Conservation (phyloP, 805 yeast genomes). For the Clavispora asparagi region DNA sequence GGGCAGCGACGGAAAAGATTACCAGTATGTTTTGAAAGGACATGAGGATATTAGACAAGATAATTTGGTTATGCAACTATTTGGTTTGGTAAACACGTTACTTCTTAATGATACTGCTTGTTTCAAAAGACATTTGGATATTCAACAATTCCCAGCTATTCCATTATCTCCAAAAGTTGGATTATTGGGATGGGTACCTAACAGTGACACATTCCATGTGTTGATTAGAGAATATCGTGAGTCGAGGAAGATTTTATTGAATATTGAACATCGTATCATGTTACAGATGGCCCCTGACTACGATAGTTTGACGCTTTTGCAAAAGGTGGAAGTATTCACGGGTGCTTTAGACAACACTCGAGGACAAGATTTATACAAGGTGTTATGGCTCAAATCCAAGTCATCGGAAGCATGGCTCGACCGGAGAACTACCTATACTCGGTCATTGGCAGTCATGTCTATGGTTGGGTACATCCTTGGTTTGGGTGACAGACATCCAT, state of each 20-base stretch:
- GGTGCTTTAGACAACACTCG: conserved; percentile 92
- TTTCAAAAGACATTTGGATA: conserved; percentile 90
- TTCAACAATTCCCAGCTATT: conserved; percentile 87
- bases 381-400: conserved; percentile 91
- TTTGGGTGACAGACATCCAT: conserved; percentile 96
- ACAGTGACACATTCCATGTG: conserved; percentile 94
- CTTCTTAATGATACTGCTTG: conserved; percentile 89
- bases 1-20: conserved; percentile 91
- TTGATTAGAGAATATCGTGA: conserved; percentile 90
- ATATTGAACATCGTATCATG: conserved; percentile 94
- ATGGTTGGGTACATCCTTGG: conserved; percentile 98
- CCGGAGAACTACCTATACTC: conserved; percentile 90
- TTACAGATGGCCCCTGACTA: conserved; percentile 97
- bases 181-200: conserved; percentile 93
- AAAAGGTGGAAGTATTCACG: conserved; percentile 94
- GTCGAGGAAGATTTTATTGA: conserved; percentile 78
- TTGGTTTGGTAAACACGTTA: conserved; percentile 90
- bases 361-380: conserved; percentile 94
- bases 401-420: conserved; percentile 98
- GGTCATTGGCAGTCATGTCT: conserved; percentile 97
- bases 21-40: conserved; percentile 80
- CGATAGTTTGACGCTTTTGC: conserved; percentile 80
- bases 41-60: conserved; percentile 98
- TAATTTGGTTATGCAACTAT: conserved; percentile 94
- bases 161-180: conserved; percentile 98